These are phyloP conservation scores for Heimioporus sp. DNA, from an alignment of 768 basidiomycete genomes.

Conservation along the genomic window DNA sequence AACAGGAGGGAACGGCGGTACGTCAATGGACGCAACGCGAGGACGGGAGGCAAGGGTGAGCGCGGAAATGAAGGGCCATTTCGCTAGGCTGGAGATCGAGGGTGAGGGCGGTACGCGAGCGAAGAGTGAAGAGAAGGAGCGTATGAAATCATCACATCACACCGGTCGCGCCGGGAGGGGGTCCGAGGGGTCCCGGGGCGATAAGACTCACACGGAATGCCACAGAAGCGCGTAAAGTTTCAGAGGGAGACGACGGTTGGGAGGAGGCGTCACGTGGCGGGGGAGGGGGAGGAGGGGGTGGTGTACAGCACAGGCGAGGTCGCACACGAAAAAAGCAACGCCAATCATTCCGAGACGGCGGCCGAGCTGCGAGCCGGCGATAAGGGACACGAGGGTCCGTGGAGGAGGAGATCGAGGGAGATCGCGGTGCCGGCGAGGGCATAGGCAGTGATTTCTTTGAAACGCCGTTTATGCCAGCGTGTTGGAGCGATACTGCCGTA, in stretches of 20 bases:
- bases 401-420: background rate
- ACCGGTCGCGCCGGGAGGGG: too few relatives aligned
- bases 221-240: background rate
- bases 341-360: conserved; percentile 7
- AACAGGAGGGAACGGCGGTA: conserved; percentile 5
- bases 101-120: conserved; percentile 10
- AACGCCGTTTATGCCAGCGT: conserved; percentile 19
- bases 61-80: conserved; percentile 23
- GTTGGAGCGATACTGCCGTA: background rate
- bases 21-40: conserved; percentile 14
- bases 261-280: too few relatives aligned
- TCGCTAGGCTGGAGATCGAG: conserved; percentile 14
- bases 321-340: conserved; percentile 16
- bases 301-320: too few relatives aligned
- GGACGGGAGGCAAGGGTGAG: background rate
- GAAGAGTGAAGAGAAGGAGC: background rate
- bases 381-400: conserved; percentile 9
- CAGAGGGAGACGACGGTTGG: background rate
- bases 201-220: conserved; percentile 6
- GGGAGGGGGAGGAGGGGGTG: too few relatives aligned
- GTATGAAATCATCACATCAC: background rate
- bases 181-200: background rate
- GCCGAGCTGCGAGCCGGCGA: conserved; percentile 10
- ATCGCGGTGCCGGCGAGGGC: conserved; percentile 2
- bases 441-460: conserved; percentile 6